Evolutionary conservation across 2,329 filamentous ascomycete species (phyloP).

Genomic region (Aspergillus transmontanensis): DNA sequence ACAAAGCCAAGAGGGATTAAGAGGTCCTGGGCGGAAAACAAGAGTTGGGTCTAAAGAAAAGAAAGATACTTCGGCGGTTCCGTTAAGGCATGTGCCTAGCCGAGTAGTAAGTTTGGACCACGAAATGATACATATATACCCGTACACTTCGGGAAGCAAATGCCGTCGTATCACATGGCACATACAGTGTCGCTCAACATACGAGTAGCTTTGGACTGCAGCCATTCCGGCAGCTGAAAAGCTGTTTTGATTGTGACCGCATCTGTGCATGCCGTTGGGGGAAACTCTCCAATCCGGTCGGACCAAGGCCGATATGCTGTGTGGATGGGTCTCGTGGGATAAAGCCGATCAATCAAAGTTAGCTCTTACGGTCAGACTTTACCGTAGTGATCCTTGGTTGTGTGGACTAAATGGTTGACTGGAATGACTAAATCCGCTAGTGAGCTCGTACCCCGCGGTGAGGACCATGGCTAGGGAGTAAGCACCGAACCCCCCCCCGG

Average conservation of each 20-base stretch:
- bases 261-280: neutral
- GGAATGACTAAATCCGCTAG: neutral
- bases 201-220: no score
- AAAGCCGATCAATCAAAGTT: neutral
- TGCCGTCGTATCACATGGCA: slow-evolving; percentile 1
- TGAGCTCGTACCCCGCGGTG: neutral
- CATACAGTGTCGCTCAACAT: neutral
- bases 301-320: neutral
- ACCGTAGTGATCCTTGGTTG: neutral
- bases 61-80: neutral
- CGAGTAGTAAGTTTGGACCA: neutral
- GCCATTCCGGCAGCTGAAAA: neutral
- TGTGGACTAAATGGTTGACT: neutral
- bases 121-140: neutral
- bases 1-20: neutral
- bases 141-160: neutral
- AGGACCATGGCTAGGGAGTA: slow-evolving; percentile 1
- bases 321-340: slow-evolving; percentile 3
- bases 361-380: neutral
- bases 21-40: neutral
- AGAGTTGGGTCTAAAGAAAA: neutral
- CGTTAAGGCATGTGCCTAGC: neutral
- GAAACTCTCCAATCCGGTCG: neutral
- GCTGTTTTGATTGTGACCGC: neutral
- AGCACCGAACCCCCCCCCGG: neutral